Evolutionary conservation across 208 protist species (phyloP).

Genomic region (Trypanosoma avium): DNA sequence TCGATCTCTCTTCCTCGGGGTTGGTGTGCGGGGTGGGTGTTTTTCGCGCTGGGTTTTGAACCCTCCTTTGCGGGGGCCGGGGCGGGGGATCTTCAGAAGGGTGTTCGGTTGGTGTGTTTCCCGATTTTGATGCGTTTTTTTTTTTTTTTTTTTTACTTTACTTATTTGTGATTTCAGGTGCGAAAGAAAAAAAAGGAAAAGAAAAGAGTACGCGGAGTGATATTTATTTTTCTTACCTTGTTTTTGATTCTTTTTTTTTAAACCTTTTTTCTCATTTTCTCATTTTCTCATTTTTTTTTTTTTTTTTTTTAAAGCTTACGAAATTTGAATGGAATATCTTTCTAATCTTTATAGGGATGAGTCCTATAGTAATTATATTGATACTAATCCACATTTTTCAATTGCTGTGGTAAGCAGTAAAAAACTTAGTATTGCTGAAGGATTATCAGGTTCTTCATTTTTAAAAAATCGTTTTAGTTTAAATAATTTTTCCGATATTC

Average conservation of each 20-base stretch:
- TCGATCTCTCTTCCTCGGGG: too few species aligned
- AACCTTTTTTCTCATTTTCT: background rate
- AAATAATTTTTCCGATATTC: constrained; percentile 17
- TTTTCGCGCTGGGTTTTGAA: too few species aligned
- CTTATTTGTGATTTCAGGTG: too few species aligned
- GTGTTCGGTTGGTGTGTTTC: too few species aligned
- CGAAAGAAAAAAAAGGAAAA: too few species aligned
- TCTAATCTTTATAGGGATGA: constrained; percentile 37
- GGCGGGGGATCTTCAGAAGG: too few species aligned
- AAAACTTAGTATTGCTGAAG: constrained; percentile 29
- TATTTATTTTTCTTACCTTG: constrained; percentile 1
- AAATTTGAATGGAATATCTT: constrained; percentile 45
- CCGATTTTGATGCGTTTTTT: too few species aligned
- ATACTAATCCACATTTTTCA: constrained; percentile 38
- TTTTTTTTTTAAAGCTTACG: constrained; percentile 1
- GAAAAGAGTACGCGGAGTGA: too few species aligned
- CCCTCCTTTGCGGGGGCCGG: too few species aligned
- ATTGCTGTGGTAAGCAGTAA: constrained; percentile 30
- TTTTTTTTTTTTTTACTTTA: too few species aligned
- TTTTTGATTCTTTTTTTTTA: constrained; percentile 13
- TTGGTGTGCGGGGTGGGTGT: too few species aligned
- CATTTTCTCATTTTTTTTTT: background rate
- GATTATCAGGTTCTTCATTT: constrained; percentile 15
- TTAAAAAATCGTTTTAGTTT: constrained; percentile 11
- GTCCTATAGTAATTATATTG: constrained; percentile 36